A percentile compares a stretch with the other conserved stretches of the same genome.
These are phyloP conservation scores for Citrus inodora DNA, from an alignment of 345 rosid species.

Conservation along the genomic window DNA sequence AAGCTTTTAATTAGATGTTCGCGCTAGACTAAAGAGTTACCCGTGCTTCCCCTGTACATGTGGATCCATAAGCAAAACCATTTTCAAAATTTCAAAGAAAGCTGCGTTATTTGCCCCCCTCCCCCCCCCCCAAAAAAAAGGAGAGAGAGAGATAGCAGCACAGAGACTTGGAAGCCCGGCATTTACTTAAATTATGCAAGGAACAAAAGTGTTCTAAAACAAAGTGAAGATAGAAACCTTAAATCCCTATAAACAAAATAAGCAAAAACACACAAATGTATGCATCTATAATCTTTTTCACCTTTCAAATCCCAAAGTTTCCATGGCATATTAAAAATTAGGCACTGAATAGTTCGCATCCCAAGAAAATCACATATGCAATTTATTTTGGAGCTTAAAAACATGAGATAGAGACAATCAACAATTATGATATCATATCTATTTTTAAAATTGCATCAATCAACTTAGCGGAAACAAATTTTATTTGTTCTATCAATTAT, in stretches of 20 bases:
- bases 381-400: background rate
- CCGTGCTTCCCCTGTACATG: background rate
- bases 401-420: background rate
- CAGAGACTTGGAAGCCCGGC: background rate
- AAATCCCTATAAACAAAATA: background rate
- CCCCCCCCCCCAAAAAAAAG: too few species aligned
- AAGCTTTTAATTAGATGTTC: constrained; percentile 1
- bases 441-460: background rate
- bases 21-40: constrained; percentile 2
- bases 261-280: background rate
- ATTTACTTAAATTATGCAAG: background rate
- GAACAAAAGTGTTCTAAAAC: background rate
- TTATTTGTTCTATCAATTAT: background rate
- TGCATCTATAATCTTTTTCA: background rate
- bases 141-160: background rate
- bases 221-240: background rate
- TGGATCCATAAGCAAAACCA: background rate
- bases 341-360: background rate
- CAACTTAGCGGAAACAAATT: background rate
- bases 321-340: background rate
- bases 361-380: background rate
- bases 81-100: background rate
- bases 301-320: background rate
- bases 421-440: background rate
- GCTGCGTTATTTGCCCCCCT: too few species aligned